These are phyloP conservation scores for Ulvella scutata DNA, from an alignment of 139 green algal species.

Conservation along the genomic window DNA sequence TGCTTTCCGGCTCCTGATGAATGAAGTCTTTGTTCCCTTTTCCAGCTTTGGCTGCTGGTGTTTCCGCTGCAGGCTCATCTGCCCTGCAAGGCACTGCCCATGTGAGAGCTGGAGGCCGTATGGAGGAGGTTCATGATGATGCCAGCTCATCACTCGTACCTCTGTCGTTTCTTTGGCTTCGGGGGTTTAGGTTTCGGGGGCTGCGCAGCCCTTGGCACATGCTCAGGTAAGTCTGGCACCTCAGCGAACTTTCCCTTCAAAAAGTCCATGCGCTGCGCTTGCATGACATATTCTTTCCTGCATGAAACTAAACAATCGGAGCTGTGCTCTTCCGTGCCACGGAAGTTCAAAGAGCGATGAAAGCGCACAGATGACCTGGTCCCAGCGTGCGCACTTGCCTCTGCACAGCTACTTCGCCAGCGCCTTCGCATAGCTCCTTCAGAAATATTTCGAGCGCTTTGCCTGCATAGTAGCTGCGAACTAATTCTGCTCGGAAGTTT, in stretches of 20 bases:
- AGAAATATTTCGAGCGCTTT: conserved; percentile 84
- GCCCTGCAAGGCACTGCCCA: no score
- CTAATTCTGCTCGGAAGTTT: no score
- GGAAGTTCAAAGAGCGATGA: neutral
- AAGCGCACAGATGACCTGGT: conserved; percentile 50
- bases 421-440: conserved; percentile 42
- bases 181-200: conserved; percentile 7
- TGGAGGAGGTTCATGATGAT: no score
- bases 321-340: no score
- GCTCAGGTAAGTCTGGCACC: conserved; percentile 41
- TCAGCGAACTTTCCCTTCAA: conserved; percentile 43
- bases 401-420: conserved; percentile 29
- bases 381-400: conserved; percentile 56
- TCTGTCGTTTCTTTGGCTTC: neutral
- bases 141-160: no score
- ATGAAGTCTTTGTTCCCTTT: no score
- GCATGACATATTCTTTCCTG: conserved; percentile 40
- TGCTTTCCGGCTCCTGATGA: no score
- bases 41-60: no score
- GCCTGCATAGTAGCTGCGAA: no score
- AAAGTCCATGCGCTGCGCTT: conserved; percentile 56
- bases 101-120: no score
- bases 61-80: no score
- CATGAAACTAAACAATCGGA: no score
- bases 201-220: conserved; percentile 10